Percentiles rank a stretch among this genome's conserved stretches.
phyloP scores from a whole-genome alignment of 2,329 filamentous ascomycete genomes.

The Neonectria sp. region DNA sequence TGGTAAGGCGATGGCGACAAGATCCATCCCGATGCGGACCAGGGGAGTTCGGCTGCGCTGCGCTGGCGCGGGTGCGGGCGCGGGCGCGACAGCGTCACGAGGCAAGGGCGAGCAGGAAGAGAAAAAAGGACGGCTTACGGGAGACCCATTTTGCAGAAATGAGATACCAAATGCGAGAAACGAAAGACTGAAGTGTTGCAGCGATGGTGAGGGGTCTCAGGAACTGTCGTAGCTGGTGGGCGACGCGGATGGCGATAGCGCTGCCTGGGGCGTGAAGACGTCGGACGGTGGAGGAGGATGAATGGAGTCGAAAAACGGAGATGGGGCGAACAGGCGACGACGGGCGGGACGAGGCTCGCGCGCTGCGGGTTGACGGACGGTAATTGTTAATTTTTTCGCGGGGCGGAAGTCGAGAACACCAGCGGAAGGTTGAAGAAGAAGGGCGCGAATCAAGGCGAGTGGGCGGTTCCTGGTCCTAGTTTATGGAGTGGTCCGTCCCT shows the following conservation, averaged over 20 bases:
- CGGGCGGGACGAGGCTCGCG: constrained; percentile 20
- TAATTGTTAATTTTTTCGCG: constrained; percentile 21
- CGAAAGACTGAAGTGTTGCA: constrained; percentile 19
- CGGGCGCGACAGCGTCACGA: constrained; percentile 31
- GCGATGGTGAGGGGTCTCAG: constrained; percentile 13
- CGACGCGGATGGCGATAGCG: constrained; percentile 34
- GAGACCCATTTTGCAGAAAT: constrained; percentile 58
- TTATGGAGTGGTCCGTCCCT: constrained; percentile 25
- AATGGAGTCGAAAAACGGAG: constrained; percentile 42
- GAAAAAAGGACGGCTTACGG: constrained; percentile 59
- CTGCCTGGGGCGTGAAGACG: constrained; percentile 40
- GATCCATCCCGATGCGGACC: constrained; percentile 38
- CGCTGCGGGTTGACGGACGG: constrained; percentile 9
- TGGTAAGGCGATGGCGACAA: constrained; percentile 38
- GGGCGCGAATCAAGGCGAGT: constrained; percentile 33
- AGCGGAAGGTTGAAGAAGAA: constrained; percentile 30
- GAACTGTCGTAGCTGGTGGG: constrained; percentile 29
- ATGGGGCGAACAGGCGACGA: constrained; percentile 31
- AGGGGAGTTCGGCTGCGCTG: constrained; percentile 36
- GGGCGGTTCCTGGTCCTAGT: constrained; percentile 21
- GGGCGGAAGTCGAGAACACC: constrained; percentile 30
- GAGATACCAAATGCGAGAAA: constrained; percentile 33
- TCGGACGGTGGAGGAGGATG: constrained; percentile 41
- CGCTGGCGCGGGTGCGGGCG: constrained; percentile 35
- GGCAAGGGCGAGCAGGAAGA: constrained; percentile 20